Evolutionary conservation across 495 filamentous ascomycete genomes (phyloP), one percentile per base, ranked within the genome.

Genomic region (Letharia columbiana): DNA sequence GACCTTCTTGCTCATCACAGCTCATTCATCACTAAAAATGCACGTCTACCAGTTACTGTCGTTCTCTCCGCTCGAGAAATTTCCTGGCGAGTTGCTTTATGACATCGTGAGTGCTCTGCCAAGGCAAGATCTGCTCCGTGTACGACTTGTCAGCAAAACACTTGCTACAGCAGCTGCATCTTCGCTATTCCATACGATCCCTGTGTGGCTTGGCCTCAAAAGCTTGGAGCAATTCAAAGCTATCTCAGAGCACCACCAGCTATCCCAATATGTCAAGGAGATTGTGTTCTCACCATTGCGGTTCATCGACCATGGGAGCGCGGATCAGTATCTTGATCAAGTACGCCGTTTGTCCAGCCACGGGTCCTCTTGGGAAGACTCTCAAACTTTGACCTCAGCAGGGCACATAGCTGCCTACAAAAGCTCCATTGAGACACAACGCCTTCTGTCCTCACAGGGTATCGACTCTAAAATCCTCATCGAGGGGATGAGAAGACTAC

Each of bases 251-350:
- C 60, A 67, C 37, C 45, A 39, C 31, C 57, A 28, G 28, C 44
- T 66, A 42, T 63, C 59, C 15, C 49, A 49, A 49, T 63, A 39
- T 58, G 66, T 67, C 41, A 58, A 57, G 15, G 39, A 63, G 50
- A 50, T 67, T 20, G 39, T 39, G 0, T 67, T 67, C 45, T 67
- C 66, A 31, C 66, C 66, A 13, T 23, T 63, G 17, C 56, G 52
- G 11, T 65, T 49, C 20, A 49, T 60, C 23, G 63, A 65, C 17
- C 28, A 47, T 49, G 52, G 52, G 5, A 45, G 12, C 18, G 58
- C 23, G 39, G 31, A 60, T n/a, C 41, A 47, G 8, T 37, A 59
- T 39, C 15, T 20, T 18, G 35, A 35, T 13, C 42, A 33, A 18
- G 4, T 28, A 15, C 40, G 63, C 31, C 12, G 40, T 23, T 49